Percentiles rank a stretch among this genome's conserved stretches.
These are phyloP conservation scores for Globisporangium orthogonon DNA, from an alignment of 352 stramenopile genomes.

Conservation along the genomic window DNA sequence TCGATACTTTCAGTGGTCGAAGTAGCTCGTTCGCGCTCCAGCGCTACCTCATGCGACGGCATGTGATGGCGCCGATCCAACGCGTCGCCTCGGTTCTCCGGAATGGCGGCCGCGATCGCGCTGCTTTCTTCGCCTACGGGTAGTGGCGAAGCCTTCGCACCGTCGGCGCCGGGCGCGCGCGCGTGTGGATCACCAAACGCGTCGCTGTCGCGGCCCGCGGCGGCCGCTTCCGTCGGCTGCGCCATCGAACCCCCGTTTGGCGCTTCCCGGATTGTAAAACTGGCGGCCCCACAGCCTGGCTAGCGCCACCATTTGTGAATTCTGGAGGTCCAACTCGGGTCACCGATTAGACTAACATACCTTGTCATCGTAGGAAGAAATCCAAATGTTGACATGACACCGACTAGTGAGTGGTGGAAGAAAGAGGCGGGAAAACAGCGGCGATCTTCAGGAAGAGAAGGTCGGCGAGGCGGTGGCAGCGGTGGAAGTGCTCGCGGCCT, in stretches of 20 bases:
- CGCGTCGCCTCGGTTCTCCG: conserved; percentile 4
- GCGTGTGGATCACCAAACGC: conserved; percentile 1
- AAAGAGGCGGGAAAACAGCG: conserved; percentile 11
- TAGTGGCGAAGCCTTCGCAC: not conserved
- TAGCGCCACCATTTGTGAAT: not conserved
- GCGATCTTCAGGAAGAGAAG: not conserved
- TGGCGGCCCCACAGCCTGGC: not conserved
- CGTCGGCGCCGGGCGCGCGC: not conserved
- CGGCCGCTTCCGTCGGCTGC: conserved; percentile 10
- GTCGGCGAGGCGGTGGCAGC: too few species aligned
- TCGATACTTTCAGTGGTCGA: not conserved
- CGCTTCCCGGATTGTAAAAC: not conserved
- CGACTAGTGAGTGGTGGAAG: conserved; percentile 1
- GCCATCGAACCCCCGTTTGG: not conserved
- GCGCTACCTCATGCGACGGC: not conserved
- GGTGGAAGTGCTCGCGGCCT: not conserved
- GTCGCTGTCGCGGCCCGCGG: conserved; percentile 7
- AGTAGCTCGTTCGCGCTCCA: not conserved
- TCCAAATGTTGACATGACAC: not conserved
- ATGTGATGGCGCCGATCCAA: not conserved
- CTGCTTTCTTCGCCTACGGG: conserved; percentile 1
- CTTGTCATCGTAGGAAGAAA: too few species aligned
- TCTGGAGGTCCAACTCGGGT: not conserved
- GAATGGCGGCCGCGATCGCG: not conserved
- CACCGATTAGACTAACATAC: not conserved